phyloP scores from a whole-genome alignment of 805 yeast species.

The Starmerella lactis-condensi region DNA sequence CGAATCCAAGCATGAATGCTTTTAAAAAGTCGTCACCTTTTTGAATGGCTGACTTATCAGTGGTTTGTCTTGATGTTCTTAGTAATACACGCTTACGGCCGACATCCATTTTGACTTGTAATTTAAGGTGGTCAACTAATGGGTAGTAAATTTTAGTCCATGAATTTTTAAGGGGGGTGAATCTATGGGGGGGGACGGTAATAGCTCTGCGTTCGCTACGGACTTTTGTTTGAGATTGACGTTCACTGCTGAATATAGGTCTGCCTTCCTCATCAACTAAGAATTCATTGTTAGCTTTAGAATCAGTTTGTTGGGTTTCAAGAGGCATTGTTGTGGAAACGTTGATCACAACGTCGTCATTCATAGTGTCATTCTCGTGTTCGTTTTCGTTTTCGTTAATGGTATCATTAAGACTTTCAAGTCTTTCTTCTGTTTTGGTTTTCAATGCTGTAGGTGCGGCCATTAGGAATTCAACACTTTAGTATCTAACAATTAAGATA shows the following conservation, averaged over 20 bases:
- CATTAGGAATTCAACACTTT: no score
- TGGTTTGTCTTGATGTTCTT: conserved; percentile 63
- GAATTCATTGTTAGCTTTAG: conserved; percentile 18
- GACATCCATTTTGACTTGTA: conserved; percentile 90
- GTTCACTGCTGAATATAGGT: conserved; percentile 67
- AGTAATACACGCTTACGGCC: conserved; percentile 66
- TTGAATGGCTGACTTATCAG: conserved; percentile 85
- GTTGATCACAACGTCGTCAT: conserved; percentile 32
- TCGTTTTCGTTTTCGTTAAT: conserved; percentile 9
- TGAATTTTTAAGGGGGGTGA: conserved; percentile 73
- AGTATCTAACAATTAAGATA: no score
- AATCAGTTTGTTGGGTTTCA: conserved; percentile 12
- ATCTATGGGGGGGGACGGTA: conserved; percentile 90
- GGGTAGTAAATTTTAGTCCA: conserved; percentile 96
- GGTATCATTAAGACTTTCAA: conserved; percentile 23
- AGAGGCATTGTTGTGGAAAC: conserved; percentile 24
- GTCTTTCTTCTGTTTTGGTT: conserved; percentile 18
- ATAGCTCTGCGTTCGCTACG: conserved; percentile 76
- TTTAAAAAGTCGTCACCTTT: conserved; percentile 94
- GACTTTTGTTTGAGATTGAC: conserved; percentile 41
- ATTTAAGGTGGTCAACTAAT: conserved; percentile 77
- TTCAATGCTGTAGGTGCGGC: conserved; percentile 24
- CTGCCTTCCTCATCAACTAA: conserved; percentile 75
- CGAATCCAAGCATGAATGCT: conserved; percentile 92
- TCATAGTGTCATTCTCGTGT: conserved; percentile 12